Evolutionary conservation across 371 early-diverging fungal species (phyloP).

Genomic region (Smittium mucronatum): DNA sequence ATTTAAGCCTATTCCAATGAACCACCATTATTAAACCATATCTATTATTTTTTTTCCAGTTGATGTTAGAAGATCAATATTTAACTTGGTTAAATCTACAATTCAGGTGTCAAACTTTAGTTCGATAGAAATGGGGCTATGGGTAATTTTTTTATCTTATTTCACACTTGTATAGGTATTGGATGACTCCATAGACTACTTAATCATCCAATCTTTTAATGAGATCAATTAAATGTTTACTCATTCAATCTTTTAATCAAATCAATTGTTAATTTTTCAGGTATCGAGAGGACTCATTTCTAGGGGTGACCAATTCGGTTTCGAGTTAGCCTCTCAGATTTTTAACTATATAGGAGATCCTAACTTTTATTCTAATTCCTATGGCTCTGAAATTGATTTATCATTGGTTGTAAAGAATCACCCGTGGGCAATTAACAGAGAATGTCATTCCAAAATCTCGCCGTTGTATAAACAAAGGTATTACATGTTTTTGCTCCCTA

Average conservation of each 20-base stretch:
- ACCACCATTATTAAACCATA: too few species aligned
- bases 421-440: not conserved
- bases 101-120: not conserved
- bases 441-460: not conserved
- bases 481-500: not conserved
- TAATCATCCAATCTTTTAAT: too few species aligned
- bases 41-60: too few species aligned
- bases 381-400: not conserved
- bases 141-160: not conserved
- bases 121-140: not conserved
- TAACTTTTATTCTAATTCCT: not conserved
- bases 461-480: not conserved
- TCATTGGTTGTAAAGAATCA: not conserved
- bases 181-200: too few species aligned
- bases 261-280: too few species aligned
- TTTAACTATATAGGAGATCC: not conserved
- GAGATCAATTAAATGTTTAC: too few species aligned
- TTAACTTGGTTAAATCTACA: not conserved
- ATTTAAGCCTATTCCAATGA: too few species aligned
- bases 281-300: not conserved
- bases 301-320: not conserved
- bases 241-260: too few species aligned
- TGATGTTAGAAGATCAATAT: not conserved
- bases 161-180: too few species aligned
- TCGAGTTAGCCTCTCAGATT: not conserved